phyloP scores from a whole-genome alignment of 345 rosid species.

The Aethionema arabicum region DNA sequence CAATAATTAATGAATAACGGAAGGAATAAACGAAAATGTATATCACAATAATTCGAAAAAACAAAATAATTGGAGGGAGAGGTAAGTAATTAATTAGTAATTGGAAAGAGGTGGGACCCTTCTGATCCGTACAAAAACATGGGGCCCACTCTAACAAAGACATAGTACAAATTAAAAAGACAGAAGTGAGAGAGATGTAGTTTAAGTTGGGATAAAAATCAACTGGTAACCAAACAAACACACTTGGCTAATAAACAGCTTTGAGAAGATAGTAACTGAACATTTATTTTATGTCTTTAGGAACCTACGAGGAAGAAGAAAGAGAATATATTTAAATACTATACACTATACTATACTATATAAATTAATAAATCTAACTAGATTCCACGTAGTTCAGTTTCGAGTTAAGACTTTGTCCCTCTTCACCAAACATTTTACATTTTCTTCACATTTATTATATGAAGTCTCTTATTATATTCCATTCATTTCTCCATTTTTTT shows the following conservation, averaged over 20 bases:
- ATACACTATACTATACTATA: too few species aligned
- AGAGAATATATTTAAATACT: constrained; percentile 20
- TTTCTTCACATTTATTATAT: too few species aligned
- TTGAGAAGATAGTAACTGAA: constrained; percentile 22
- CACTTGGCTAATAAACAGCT: constrained; percentile 16
- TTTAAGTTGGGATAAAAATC: constrained; percentile 14
- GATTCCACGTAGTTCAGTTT: too few species aligned
- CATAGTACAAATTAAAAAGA: constrained; percentile 8
- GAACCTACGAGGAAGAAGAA: constrained; percentile 40
- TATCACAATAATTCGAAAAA: not conserved
- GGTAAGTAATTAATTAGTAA: not conserved
- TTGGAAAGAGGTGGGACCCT: constrained; percentile 1
- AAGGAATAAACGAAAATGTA: not conserved
- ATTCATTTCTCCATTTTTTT: too few species aligned
- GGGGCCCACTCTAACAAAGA: constrained; percentile 14
- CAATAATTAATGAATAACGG: not conserved
- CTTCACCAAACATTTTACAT: too few species aligned
- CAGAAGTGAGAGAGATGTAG: constrained; percentile 17
- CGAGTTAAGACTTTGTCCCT: too few species aligned
- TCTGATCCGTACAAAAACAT: constrained; percentile 23
- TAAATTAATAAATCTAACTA: too few species aligned
- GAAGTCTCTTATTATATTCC: too few species aligned
- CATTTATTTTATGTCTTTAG: constrained; percentile 31
- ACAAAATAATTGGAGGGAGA: constrained; percentile 5
- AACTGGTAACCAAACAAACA: constrained; percentile 31